Conservation (phyloP, 345 rosid genomes). For the Nephelium lappaceum region DNA sequence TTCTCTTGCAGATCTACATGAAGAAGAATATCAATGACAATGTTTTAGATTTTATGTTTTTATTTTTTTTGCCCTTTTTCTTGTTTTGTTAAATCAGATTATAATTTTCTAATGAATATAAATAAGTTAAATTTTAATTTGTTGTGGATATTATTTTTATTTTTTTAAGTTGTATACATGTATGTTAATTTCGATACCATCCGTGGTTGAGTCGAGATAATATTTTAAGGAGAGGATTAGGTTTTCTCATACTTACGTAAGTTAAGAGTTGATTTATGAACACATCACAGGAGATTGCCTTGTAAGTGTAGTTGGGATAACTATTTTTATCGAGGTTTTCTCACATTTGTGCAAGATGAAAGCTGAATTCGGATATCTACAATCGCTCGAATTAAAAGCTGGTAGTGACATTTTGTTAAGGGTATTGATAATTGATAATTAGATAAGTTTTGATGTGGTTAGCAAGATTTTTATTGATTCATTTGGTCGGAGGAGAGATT, state of each 20-base stretch:
- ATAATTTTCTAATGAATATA: too few species aligned
- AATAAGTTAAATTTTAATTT: not conserved
- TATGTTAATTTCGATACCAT: too few species aligned
- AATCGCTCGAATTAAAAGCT: too few species aligned
- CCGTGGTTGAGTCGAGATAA: too few species aligned
- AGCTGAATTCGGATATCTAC: too few species aligned
- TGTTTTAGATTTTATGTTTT: not conserved
- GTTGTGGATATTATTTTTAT: not conserved
- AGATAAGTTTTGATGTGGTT: not conserved
- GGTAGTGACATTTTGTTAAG: not conserved
- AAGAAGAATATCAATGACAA: slow-evolving; percentile 28
- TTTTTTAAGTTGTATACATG: not conserved
- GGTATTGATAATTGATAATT: not conserved
- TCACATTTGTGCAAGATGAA: too few species aligned
- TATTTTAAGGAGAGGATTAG: too few species aligned
- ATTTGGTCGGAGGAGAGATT: not conserved
- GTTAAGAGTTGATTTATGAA: too few species aligned
- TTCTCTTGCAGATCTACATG: slow-evolving; percentile 69
- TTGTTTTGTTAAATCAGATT: not conserved
- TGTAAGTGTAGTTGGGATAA: too few species aligned
- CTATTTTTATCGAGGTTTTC: too few species aligned
- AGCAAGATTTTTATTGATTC: not conserved
- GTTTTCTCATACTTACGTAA: too few species aligned
- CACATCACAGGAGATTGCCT: too few species aligned
- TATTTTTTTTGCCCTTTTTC: not conserved